Conservation (phyloP, 352 stramenopile species). For the Phytophthora tentaculata region DNA sequence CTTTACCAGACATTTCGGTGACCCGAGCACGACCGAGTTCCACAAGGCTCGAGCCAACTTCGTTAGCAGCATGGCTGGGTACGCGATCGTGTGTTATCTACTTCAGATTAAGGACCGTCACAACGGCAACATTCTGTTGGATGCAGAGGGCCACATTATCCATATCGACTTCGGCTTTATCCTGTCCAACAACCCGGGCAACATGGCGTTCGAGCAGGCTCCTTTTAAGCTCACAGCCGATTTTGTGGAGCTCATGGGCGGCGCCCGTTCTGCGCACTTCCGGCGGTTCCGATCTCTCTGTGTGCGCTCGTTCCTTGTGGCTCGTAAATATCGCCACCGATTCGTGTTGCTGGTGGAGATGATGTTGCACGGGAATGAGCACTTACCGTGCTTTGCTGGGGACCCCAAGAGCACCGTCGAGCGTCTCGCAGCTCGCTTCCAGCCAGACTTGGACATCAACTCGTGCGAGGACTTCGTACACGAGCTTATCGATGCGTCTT, state of each 20-base stretch:
- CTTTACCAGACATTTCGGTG: slow-evolving; percentile 94
- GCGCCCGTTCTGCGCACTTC: slow-evolving; percentile 92
- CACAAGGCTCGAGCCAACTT: slow-evolving; percentile 87
- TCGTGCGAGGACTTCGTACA: slow-evolving; percentile 96
- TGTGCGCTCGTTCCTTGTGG: slow-evolving; percentile 95
- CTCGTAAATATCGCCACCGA: slow-evolving; percentile 94
- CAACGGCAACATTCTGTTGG: slow-evolving; percentile 98
- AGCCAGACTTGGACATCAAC: slow-evolving; percentile 94
- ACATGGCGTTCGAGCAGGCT: slow-evolving; percentile 95
- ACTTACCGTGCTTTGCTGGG: slow-evolving; percentile 95
- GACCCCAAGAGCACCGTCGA: slow-evolving; percentile 92
- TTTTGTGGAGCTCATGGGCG: slow-evolving; percentile 96
- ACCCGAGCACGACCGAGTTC: slow-evolving; percentile 73
- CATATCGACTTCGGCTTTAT: slow-evolving; percentile 98
- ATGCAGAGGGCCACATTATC: slow-evolving; percentile 96
- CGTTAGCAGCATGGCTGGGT: slow-evolving; percentile 84
- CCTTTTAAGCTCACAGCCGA: slow-evolving; percentile 98
- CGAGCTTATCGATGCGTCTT: slow-evolving; percentile 94
- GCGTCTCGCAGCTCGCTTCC: slow-evolving; percentile 92
- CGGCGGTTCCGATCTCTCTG: slow-evolving; percentile 95
- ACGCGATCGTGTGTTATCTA: slow-evolving; percentile 96
- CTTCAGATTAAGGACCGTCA: slow-evolving; percentile 98
- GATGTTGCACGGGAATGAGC: slow-evolving; percentile 96
- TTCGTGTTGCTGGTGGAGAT: slow-evolving; percentile 97
- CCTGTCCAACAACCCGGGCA: slow-evolving; percentile 93